Conservation (phyloP, 495 filamentous ascomycete genomes). For the Alectoria sarmentosa region DNA sequence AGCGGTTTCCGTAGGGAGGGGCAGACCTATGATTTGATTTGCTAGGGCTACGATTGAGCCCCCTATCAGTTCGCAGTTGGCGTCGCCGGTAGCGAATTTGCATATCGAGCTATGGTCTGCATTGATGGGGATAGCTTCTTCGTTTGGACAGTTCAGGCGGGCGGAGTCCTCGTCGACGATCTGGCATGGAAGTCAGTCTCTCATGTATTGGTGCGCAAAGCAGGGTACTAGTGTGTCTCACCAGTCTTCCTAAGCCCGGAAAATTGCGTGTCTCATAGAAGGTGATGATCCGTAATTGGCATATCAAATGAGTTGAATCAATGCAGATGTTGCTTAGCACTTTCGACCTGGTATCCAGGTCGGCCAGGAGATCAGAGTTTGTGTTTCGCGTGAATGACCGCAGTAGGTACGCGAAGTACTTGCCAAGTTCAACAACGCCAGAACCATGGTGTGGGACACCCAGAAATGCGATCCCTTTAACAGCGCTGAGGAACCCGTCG, state of each 20-base stretch:
- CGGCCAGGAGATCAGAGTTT: constrained; percentile 14
- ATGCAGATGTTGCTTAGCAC: constrained; percentile 10
- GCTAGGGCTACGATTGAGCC: constrained; percentile 11
- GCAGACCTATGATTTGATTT: constrained; percentile 9
- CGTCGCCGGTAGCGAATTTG: constrained; percentile 20
- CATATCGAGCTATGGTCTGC: constrained; percentile 25
- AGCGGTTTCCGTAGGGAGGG: not conserved
- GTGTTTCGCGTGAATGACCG: constrained; percentile 6
- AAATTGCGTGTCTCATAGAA: constrained; percentile 13
- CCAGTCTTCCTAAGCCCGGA: constrained; percentile 8
- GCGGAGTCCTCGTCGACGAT: constrained; percentile 25
- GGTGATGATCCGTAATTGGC: constrained; percentile 11
- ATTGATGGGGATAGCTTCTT: constrained; percentile 17
- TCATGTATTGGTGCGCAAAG: not conserved
- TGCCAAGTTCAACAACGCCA: constrained; percentile 8
- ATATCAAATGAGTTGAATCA: constrained; percentile 7
- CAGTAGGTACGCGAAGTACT: constrained; percentile 9
- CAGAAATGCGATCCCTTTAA: constrained; percentile 7
- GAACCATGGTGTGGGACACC: constrained; percentile 15
- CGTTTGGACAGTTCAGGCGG: constrained; percentile 21
- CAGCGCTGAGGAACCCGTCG: constrained; percentile 1
- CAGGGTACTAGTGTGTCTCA: not conserved
- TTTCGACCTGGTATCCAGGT: constrained; percentile 9
- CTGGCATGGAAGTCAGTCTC: constrained; percentile 10
- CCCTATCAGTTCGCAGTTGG: constrained; percentile 9